Conservation (phyloP, 768 basidiomycete genomes). For the Pleurotus tuber-regium region DNA sequence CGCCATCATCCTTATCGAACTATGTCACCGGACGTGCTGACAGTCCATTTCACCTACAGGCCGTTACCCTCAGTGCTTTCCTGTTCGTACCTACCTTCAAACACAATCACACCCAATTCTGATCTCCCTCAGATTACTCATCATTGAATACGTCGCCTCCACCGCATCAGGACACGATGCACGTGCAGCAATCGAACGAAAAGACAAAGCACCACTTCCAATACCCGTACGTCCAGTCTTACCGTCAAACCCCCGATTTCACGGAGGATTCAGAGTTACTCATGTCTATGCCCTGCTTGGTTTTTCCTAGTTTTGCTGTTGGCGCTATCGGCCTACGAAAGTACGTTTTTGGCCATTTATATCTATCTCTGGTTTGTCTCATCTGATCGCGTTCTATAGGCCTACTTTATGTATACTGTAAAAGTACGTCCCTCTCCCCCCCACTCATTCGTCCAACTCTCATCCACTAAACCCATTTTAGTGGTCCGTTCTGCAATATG, state of each 20-base stretch:
- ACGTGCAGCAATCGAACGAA: conserved; percentile 66
- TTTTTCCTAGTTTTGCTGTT: conserved; percentile 65
- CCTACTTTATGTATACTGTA: conserved; percentile 88
- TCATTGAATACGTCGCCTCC: conserved; percentile 82
- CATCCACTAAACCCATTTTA: conserved; percentile 24
- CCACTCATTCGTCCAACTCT: neutral
- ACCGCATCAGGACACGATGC: conserved; percentile 67
- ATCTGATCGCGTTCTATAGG: conserved; percentile 29
- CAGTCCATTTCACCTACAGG: conserved; percentile 34
- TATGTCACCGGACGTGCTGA: neutral
- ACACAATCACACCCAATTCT: neutral
- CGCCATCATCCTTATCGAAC: conserved; percentile 12
- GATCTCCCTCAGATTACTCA: conserved; percentile 64
- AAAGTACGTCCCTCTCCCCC: conserved; percentile 45
- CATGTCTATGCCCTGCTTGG: neutral
- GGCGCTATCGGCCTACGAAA: conserved; percentile 81
- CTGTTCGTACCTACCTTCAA: conserved; percentile 39
- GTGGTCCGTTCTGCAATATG: conserved; percentile 91
- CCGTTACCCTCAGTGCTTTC: conserved; percentile 83
- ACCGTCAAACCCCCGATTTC: too few relatives aligned
- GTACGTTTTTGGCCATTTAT: conserved; percentile 25
- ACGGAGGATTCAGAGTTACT: too few relatives aligned
- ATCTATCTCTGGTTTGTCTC: neutral
- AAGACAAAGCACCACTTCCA: conserved; percentile 75
- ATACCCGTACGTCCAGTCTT: conserved; percentile 43